Conservation (phyloP, 2,329 filamentous ascomycete species). For the Thyridium curvatum region DNA sequence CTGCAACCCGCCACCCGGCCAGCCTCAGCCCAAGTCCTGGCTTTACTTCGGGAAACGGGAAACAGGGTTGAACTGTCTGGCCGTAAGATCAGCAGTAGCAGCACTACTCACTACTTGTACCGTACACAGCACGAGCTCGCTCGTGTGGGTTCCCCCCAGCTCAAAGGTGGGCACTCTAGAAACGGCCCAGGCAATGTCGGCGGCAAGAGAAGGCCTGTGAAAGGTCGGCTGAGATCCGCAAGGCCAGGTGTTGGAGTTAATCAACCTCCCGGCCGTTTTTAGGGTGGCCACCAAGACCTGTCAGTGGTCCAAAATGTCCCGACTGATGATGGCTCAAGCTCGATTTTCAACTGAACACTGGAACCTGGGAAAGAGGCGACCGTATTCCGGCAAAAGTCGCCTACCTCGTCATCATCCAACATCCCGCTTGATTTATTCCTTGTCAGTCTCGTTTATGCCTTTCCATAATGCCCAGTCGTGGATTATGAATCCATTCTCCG, state of each 20-base stretch:
- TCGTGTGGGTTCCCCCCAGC: conserved; percentile 2
- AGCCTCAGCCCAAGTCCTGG: too few species aligned
- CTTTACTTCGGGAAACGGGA: too few species aligned
- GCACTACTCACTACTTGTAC: too few species aligned
- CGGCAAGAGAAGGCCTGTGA: conserved; percentile 36
- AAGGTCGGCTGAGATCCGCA: conserved; percentile 22
- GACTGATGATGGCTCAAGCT: not conserved
- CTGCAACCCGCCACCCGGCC: too few species aligned
- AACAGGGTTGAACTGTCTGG: too few species aligned
- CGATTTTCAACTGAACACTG: not conserved
- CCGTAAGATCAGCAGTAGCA: too few species aligned
- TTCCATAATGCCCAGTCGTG: too few species aligned
- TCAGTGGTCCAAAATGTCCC: conserved; percentile 1
- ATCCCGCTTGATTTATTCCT: too few species aligned
- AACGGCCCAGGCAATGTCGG: conserved; percentile 14
- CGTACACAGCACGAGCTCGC: too few species aligned
- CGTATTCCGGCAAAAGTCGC: not conserved
- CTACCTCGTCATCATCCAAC: too few species aligned
- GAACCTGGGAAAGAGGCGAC: not conserved
- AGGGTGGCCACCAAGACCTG: not conserved
- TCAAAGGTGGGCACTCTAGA: conserved; percentile 1
- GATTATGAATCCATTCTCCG: too few species aligned
- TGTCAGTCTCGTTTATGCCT: too few species aligned
- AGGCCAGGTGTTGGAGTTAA: conserved; percentile 10
- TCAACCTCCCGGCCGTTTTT: conserved; percentile 3